A percentile compares a stretch with the other conserved stretches of the same genome.
These are phyloP conservation scores for Cyanodermella asteris DNA, from an alignment of 2,329 filamentous ascomycete genomes.

Conservation along the genomic window DNA sequence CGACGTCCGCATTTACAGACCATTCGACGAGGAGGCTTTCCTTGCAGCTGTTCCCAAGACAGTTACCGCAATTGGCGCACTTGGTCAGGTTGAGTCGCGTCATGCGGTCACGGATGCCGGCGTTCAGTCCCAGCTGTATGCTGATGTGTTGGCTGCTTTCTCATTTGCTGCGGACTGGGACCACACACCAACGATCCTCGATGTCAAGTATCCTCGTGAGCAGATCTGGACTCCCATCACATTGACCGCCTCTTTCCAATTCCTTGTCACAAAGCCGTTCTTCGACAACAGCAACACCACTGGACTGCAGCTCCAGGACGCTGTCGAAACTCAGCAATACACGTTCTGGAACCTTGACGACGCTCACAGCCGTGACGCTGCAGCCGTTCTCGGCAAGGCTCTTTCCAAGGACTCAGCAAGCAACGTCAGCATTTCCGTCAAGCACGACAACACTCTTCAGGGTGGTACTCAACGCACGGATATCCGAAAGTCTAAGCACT, in stretches of 20 bases:
- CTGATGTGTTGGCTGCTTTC: slow-evolving; percentile 72
- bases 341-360: slow-evolving; percentile 82
- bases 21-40: slow-evolving; percentile 90
- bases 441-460: slow-evolving; percentile 40
- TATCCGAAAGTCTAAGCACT: slow-evolving; percentile 61
- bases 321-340: slow-evolving; percentile 50
- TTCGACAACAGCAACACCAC: slow-evolving; percentile 10
- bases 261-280: slow-evolving; percentile 20
- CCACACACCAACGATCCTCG: slow-evolving; percentile 42
- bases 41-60: slow-evolving; percentile 57
- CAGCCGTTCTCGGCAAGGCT: slow-evolving; percentile 37
- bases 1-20: slow-evolving; percentile 81
- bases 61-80: slow-evolving; percentile 54
- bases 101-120: slow-evolving; percentile 51
- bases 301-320: slow-evolving; percentile 29
- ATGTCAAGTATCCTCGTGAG: slow-evolving; percentile 74
- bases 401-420: slow-evolving; percentile 36
- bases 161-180: slow-evolving; percentile 53
- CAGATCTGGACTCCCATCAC: slow-evolving; percentile 37
- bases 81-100: slow-evolving; percentile 68
- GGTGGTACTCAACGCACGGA: slow-evolving; percentile 71
- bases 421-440: slow-evolving; percentile 37
- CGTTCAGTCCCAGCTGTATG: slow-evolving; percentile 66
- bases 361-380: slow-evolving; percentile 43
- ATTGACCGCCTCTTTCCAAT: slow-evolving; percentile 22